Percentiles rank a stretch among this genome's conserved stretches.
Conservation (phyloP, 441 rosid species). For the Melastoma candidum region DNA sequence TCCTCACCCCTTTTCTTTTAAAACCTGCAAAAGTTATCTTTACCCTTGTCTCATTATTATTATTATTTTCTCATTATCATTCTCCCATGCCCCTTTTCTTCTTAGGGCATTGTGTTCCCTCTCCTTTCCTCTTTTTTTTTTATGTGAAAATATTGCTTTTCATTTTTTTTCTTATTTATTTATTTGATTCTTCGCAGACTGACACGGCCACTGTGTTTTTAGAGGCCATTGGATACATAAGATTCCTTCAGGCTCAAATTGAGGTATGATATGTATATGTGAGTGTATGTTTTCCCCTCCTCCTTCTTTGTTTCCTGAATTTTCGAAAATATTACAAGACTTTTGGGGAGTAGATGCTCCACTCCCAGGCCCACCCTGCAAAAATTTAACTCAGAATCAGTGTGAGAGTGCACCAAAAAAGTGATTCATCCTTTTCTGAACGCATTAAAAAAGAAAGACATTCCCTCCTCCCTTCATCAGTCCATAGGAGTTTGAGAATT, state of each 20-base stretch:
- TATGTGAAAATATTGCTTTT: constrained; percentile 8
- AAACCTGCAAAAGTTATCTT: constrained; percentile 5
- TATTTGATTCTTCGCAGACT: constrained; percentile 14
- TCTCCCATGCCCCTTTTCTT: constrained; percentile 15
- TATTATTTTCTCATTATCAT: constrained; percentile 1
- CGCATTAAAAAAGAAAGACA: constrained; percentile 5
- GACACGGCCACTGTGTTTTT: constrained; percentile 21
- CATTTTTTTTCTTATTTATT: neutral
- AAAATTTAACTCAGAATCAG: constrained; percentile 8
- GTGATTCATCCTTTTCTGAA: constrained; percentile 16
- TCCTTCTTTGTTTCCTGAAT: neutral
- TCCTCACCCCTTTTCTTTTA: neutral
- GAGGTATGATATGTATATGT: constrained; percentile 11
- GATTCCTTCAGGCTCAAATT: constrained; percentile 20
- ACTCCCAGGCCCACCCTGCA: constrained; percentile 5
- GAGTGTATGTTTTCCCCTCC: too few species aligned
- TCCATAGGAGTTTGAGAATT: constrained; percentile 17
- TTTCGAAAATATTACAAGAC: neutral
- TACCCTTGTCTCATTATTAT: neutral
- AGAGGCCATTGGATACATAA: constrained; percentile 20
- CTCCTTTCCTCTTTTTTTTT: neutral
- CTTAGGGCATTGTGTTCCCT: constrained; percentile 24
- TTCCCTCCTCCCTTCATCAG: constrained; percentile 2
- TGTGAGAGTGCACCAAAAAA: constrained; percentile 2
- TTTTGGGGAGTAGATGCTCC: neutral